Percentiles rank a stretch among this genome's conserved stretches.
These are phyloP conservation scores for Neurospora sp. DNA, from an alignment of 495 filamentous ascomycete genomes.

Conservation along the genomic window DNA sequence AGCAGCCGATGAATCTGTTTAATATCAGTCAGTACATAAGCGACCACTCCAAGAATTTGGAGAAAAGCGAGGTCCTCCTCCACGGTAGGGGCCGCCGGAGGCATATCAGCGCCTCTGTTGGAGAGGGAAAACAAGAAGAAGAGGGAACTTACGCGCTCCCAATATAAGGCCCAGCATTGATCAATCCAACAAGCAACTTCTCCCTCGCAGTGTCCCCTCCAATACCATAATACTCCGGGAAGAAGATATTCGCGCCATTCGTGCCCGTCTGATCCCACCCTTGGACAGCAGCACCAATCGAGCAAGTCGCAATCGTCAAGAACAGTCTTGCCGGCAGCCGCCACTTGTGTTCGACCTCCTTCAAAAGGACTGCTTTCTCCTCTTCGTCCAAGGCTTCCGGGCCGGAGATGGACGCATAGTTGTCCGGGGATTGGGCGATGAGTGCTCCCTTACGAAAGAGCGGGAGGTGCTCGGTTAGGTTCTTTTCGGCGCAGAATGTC, in stretches of 20 bases:
- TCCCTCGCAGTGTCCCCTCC: constrained; percentile 35
- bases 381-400: constrained; percentile 40
- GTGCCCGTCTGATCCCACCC: constrained; percentile 67
- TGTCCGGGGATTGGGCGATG: constrained; percentile 49
- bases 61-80: not conserved
- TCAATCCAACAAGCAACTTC: constrained; percentile 38
- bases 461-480: constrained; percentile 38
- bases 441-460: constrained; percentile 53
- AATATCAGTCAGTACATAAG: not conserved
- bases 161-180: constrained; percentile 45
- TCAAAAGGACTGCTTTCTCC: constrained; percentile 43
- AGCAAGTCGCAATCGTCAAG: constrained; percentile 57
- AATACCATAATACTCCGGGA: constrained; percentile 40
- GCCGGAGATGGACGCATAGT: constrained; percentile 40
- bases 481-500: constrained; percentile 42
- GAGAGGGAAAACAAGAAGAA: not conserved
- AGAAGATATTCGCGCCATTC: constrained; percentile 66
- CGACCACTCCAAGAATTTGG: not conserved
- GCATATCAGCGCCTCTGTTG: too few species aligned
- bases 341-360: constrained; percentile 56
- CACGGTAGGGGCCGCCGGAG: too few species aligned
- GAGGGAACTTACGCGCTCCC: constrained; percentile 22
- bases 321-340: constrained; percentile 49
- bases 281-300: constrained; percentile 66
- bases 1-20: constrained; percentile 43